Base-by-base conservation (phyloP, 805 yeast species). In the Suhomyces emberorum region DNA sequence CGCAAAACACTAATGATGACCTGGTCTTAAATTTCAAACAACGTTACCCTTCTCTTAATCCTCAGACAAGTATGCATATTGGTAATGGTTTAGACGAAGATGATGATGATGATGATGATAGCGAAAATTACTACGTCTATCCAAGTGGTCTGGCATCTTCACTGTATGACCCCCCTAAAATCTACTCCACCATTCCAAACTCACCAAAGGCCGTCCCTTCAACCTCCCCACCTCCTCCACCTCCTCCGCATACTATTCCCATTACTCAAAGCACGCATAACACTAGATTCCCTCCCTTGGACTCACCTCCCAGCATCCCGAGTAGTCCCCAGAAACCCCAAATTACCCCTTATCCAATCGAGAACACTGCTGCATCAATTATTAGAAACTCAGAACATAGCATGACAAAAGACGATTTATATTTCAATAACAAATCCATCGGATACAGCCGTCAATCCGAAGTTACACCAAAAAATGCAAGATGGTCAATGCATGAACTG, bases 31-130 rank as follows among this genome's bases (percentile, higher is more conserved):
- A 28, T 12, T 41, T 40, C 38, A 32, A 40, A 17, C 16, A 12
- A 7, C 28, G 41, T 16, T 40, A 20, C 23, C 43, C 43, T 4
- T 40, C 43, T 12, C n/a, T 39, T 5, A 28, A 31, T 4, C 10
- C 16, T 3, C 33, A n/a, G 15, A 7, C 11, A 2, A 26, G 15
- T 7, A 20, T 17, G 3, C 8, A 20, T n/a, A 20, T 7, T 15
- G 12, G n/a, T 8, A 11, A n/a, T 5, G 26, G n/a, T 6, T 14
- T 8, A 23, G 26, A 23, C 14, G 22, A 20, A 7, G 22, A 20
- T 20, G 22, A 20, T 7, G 22, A 20, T 20, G 22, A 20, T 20
- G 22, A 20, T 20, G 22, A 20, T 20, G 22, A 20, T 7, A 9
- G 9, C 9, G 22, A 20, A 7, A 26, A 14, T 14, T 26, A 26